Base-by-base conservation (phyloP, 805 yeast species). In the Myxozyma neotropica region DNA sequence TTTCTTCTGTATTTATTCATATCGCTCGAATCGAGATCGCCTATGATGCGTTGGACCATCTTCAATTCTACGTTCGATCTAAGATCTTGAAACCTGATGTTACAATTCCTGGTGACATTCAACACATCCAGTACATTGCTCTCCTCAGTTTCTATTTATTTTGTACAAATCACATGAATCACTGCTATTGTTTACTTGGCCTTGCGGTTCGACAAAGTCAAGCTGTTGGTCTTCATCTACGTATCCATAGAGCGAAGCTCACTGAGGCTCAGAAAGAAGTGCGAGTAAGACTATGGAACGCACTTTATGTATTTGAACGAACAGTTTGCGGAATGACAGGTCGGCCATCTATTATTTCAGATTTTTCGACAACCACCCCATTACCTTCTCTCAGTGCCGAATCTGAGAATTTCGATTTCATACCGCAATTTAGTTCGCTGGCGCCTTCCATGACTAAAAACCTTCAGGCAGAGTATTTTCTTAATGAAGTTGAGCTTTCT, bases 151-250 rank as follows among this genome's bases (percentile, higher is more conserved):
- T 57, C 39, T 61, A 57, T 24, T 43, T 61, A 5, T 43, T 57
- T 19, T 52, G 56, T 15, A 49, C 61, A 4, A 54, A 45, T 33
- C 64, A 46, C n/a, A 13, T 58, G 27, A 57, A 57, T 31, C 46
- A 53, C n/a, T 36, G 61, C 31, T 60, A 57, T 29, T 38, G 46
- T 6, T 21, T 60, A 40, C 61, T 60, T 4, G 64, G 64, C 5
- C 55, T 60, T 7, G 64, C 61, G 12, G 45, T 60, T 15, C 40
- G 64, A 17, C 52, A 49, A 33, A 58, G 61, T 7, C 60, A 57
- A 40, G 50, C 58, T 8, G 54, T 57, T 13, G 64, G 64, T n/a
- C 45, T 60, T 15, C 61, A 60, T 46, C 46, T 56, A 15, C 38
- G 38, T 12, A 44, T 56, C 21, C 23, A 55, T 21, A 23, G 51